Conservation (phyloP, 805 yeast species). For the Saccharomycopsis babjevae region DNA sequence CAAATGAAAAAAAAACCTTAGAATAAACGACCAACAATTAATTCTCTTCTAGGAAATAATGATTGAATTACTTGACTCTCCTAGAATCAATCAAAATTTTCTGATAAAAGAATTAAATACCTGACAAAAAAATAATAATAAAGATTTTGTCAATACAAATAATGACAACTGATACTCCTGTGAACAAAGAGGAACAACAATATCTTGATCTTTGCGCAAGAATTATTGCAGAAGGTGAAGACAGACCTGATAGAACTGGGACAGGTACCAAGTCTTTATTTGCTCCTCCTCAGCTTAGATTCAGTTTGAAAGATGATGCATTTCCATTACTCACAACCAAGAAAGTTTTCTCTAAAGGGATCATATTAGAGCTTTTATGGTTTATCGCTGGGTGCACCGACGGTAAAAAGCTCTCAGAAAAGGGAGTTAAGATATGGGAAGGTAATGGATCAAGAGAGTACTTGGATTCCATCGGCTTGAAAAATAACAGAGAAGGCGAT, state of each 20-base stretch:
- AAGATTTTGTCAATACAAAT: background rate
- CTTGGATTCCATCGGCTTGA: constrained; percentile 73
- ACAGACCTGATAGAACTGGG: constrained; percentile 93
- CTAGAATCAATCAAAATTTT: no score
- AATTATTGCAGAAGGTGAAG: constrained; percentile 78
- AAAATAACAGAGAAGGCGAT: constrained; percentile 81
- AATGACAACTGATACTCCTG: background rate
- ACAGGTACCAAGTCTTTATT: constrained; percentile 88
- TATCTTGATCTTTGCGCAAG: constrained; percentile 72
- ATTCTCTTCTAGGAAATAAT: no score
- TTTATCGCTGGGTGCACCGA: constrained; percentile 85
- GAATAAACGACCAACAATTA: no score
- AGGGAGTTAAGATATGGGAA: constrained; percentile 97
- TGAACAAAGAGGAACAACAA: constrained; percentile 65
- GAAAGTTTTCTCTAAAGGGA: constrained; percentile 81
- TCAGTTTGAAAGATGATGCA: constrained; percentile 55
- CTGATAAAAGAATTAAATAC: no score
- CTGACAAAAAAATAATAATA: no score
- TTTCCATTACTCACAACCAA: constrained; percentile 92
- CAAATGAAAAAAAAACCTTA: no score
- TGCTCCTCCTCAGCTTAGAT: constrained; percentile 93
- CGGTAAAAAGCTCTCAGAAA: constrained; percentile 63
- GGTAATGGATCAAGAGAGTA: constrained; percentile 95
- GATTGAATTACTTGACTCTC: no score
- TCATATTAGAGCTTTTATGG: constrained; percentile 87